Evolutionary conservation across 2,329 filamentous ascomycete species (phyloP).

Genomic region (Trichophyton equinum): DNA sequence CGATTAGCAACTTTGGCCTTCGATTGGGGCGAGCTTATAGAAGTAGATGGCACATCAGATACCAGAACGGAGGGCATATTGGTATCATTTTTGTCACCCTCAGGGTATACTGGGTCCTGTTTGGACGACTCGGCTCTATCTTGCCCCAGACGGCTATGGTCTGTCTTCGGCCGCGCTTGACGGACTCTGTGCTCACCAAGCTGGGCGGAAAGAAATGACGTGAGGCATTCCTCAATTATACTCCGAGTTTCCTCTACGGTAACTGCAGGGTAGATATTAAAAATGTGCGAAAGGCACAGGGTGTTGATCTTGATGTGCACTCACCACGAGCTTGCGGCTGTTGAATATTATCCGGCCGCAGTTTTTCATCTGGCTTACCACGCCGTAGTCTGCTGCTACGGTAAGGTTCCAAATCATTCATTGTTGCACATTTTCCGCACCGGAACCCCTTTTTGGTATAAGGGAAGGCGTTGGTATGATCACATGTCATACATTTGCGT

Average conservation of each 20-base stretch:
- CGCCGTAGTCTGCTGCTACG: constrained; percentile 12
- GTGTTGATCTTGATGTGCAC: background rate
- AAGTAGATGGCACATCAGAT: background rate
- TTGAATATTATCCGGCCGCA: background rate
- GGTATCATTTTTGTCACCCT: background rate
- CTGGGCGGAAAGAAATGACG: background rate
- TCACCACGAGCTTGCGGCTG: background rate
- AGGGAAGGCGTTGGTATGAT: constrained; percentile 68
- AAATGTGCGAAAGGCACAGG: background rate
- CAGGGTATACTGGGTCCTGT: background rate
- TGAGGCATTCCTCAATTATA: constrained; percentile 9
- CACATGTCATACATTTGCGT: constrained; percentile 76
- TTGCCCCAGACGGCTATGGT: background rate
- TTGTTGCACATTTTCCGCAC: constrained; percentile 70
- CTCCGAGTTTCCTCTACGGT: constrained; percentile 9
- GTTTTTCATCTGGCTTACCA: constrained; percentile 5
- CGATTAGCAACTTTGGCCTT: background rate
- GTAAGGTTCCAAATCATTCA: constrained; percentile 60
- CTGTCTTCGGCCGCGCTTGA: background rate
- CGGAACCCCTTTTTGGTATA: constrained; percentile 60
- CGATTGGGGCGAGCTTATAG: background rate
- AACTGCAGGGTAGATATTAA: constrained; percentile 6
- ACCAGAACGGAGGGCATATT: background rate
- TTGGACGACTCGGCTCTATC: background rate
- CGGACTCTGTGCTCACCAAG: background rate